Evolutionary conservation across 1,284 basidiomycete species (phyloP).

Genomic region (Cutaneotrichosporon dermatis): DNA sequence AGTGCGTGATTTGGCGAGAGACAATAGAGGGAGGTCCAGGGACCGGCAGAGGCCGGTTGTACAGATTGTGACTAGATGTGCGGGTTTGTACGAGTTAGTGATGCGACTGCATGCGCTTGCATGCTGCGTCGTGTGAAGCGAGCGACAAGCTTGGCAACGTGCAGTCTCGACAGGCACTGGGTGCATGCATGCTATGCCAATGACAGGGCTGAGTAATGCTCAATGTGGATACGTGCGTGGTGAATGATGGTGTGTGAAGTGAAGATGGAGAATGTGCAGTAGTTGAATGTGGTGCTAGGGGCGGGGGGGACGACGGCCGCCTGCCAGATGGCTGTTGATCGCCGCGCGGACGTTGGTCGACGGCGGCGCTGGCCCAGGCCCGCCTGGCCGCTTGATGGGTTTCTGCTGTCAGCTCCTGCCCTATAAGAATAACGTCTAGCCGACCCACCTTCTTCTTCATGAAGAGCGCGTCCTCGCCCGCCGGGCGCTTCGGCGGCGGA

Average conservation of each 20-base stretch:
- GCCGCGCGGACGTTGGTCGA: conserved; percentile 20
- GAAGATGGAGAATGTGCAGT: neutral
- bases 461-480: conserved; percentile 39
- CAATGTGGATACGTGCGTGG: too few relatives aligned
- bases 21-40: too few relatives aligned
- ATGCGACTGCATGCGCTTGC: too few relatives aligned
- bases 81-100: too few relatives aligned
- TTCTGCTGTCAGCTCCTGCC: conserved; percentile 13
- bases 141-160: too few relatives aligned
- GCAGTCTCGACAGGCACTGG: too few relatives aligned
- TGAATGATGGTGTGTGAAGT: neutral
- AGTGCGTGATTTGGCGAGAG: too few relatives aligned
- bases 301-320: neutral
- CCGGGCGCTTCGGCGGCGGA: conserved; percentile 18
- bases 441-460: conserved; percentile 46
- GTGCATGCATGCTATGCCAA: too few relatives aligned
- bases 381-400: conserved; percentile 4
- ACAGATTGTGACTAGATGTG: too few relatives aligned
- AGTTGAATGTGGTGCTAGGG: neutral
- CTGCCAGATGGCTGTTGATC: conserved; percentile 18
- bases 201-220: too few relatives aligned
- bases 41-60: too few relatives aligned
- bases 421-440: neutral
- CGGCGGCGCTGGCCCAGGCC: neutral
- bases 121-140: too few relatives aligned